A percentile compares a stretch with the other conserved stretches of the same genome.
phyloP scores from a whole-genome alignment of 352 stramenopile genomes.

The Phytophthora niederhauseri region DNA sequence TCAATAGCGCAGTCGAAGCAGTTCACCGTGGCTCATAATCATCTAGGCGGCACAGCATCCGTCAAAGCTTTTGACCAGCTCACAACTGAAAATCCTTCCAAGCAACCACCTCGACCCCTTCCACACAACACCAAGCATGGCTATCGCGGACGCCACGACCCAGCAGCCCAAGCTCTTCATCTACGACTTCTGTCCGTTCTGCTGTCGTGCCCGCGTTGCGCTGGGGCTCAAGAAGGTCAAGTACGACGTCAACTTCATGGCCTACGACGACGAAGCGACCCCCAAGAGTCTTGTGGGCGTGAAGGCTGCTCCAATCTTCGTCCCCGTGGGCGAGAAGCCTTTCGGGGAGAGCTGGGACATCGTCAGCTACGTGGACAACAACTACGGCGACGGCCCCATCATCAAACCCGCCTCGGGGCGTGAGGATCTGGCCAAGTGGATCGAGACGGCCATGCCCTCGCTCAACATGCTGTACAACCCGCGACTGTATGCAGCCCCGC shows the following conservation, averaged over 20 bases:
- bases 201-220: slow-evolving; percentile 35
- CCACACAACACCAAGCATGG: neutral
- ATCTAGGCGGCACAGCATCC: too few relatives aligned
- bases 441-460: slow-evolving; percentile 26
- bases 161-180: slow-evolving; percentile 46
- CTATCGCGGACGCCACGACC: neutral
- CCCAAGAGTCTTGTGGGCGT: slow-evolving; percentile 45
- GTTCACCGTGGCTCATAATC: neutral
- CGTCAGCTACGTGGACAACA: slow-evolving; percentile 50
- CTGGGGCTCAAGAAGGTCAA: slow-evolving; percentile 48
- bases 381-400: slow-evolving; percentile 43
- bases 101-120: neutral
- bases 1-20: too few relatives aligned
- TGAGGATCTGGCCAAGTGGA: slow-evolving; percentile 51
- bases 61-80: too few relatives aligned
- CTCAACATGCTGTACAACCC: slow-evolving; percentile 47
- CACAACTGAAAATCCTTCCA: slow-evolving; percentile 4
- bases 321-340: slow-evolving; percentile 35
- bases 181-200: slow-evolving; percentile 57
- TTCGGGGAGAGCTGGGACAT: slow-evolving; percentile 62
- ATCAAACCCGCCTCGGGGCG: slow-evolving; percentile 38
- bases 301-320: slow-evolving; percentile 52
- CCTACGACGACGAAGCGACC: slow-evolving; percentile 53
- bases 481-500: slow-evolving; percentile 37
- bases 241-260: slow-evolving; percentile 44